Percentiles rank a stretch among this genome's conserved stretches.
phyloP scores from a whole-genome alignment of 768 basidiomycete species.

The Lentinula raphanica region DNA sequence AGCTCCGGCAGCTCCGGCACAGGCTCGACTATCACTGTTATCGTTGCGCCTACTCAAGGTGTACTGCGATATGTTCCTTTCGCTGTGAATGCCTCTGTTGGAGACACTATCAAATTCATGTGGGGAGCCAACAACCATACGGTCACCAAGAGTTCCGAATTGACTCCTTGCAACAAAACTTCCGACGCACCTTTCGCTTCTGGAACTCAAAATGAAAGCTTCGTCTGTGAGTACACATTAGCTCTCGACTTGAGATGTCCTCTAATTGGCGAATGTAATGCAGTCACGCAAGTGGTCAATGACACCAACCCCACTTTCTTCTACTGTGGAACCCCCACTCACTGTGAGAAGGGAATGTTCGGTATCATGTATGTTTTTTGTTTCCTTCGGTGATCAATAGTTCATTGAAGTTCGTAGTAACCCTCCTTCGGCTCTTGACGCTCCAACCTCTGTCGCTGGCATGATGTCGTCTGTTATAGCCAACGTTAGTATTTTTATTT shows the following conservation, averaged over 20 bases:
- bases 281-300: conserved; percentile 68
- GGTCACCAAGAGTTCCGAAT: conserved; percentile 70
- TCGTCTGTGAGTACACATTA: conserved; percentile 46
- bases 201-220: conserved; percentile 57
- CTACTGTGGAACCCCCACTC: conserved; percentile 66
- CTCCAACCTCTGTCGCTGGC: conserved; percentile 41
- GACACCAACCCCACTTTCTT: conserved; percentile 68
- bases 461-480: conserved; percentile 48
- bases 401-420: conserved; percentile 34
- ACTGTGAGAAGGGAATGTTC: conserved; percentile 85
- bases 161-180: conserved; percentile 72
- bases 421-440: conserved; percentile 44
- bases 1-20: conserved; percentile 31
- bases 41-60: conserved; percentile 74
- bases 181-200: conserved; percentile 54
- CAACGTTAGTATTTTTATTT: conserved; percentile 17
- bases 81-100: conserved; percentile 67
- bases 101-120: conserved; percentile 71
- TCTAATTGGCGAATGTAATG: conserved; percentile 7
- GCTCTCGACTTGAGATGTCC: background rate
- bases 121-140: conserved; percentile 81
- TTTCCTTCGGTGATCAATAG: background rate
- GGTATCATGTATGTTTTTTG: conserved; percentile 52
- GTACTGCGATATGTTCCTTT: conserved; percentile 74
- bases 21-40: conserved; percentile 67